A percentile compares a stretch with the other conserved stretches of the same genome.
phyloP scores from a whole-genome alignment of 768 basidiomycete species.

The Hemileccinum impolitum region DNA sequence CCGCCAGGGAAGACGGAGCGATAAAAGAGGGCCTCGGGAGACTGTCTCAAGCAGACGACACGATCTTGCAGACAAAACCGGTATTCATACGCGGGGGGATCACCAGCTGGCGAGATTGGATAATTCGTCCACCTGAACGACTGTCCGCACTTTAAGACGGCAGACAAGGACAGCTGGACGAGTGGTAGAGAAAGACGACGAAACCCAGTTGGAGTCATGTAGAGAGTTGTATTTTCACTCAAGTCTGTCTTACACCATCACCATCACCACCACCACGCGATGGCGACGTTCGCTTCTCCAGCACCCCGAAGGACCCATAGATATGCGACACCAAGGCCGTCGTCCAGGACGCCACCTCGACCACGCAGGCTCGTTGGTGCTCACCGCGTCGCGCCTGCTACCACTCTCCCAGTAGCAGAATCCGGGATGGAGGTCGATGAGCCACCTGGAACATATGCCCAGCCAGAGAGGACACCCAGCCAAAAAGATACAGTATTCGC shows the following conservation, averaged over 20 bases:
- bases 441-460: slow-evolving; percentile 36
- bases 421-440: slow-evolving; percentile 73
- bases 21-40: slow-evolving; percentile 61
- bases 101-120: slow-evolving; percentile 20
- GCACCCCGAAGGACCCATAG: slow-evolving; percentile 50
- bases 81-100: slow-evolving; percentile 56
- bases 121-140: slow-evolving; percentile 78
- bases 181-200: slow-evolving; percentile 56
- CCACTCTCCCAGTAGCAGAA: slow-evolving; percentile 36
- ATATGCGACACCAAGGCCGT: slow-evolving; percentile 26
- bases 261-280: no score
- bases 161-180: slow-evolving; percentile 72
- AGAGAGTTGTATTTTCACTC: slow-evolving; percentile 6
- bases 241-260: slow-evolving; percentile 5
- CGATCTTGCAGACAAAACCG: slow-evolving; percentile 78
- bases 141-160: slow-evolving; percentile 80
- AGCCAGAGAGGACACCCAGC: slow-evolving; percentile 34
- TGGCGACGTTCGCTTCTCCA: slow-evolving; percentile 58
- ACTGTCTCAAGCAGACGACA: slow-evolving; percentile 79
- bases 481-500: slow-evolving; percentile 51
- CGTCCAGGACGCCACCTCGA: slow-evolving; percentile 25
- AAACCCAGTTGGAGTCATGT: slow-evolving; percentile 41
- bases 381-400: slow-evolving; percentile 18
- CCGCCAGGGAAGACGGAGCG: slow-evolving; percentile 59
- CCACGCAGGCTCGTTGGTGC: slow-evolving; percentile 25